A percentile compares a stretch with the other conserved stretches of the same genome.
phyloP scores from a whole-genome alignment of 2,329 filamentous ascomycete genomes.

The Pseudocercospora musae region DNA sequence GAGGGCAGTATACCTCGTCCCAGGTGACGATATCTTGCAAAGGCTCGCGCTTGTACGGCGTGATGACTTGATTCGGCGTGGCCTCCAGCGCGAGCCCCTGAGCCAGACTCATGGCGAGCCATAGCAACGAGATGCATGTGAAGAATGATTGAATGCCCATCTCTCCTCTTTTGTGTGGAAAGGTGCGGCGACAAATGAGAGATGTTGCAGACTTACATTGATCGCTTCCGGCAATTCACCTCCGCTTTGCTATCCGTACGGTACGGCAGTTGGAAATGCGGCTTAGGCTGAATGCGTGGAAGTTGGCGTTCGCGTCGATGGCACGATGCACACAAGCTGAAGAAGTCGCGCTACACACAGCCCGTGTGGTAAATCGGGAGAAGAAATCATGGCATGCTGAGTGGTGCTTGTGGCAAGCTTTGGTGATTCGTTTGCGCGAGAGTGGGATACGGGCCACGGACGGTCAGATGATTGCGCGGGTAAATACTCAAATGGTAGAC shows the following conservation, averaged over 20 bases:
- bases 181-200: neutral
- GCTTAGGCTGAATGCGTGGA: neutral
- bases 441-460: too few species aligned
- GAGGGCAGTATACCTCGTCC: conserved; percentile 50
- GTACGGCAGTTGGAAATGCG: neutral
- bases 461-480: too few species aligned
- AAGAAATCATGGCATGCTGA: too few species aligned
- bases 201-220: neutral
- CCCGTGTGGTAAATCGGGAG: neutral
- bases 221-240: neutral
- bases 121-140: neutral
- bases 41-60: conserved; percentile 48
- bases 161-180: neutral
- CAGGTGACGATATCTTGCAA: conserved; percentile 64
- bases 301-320: too few species aligned
- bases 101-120: neutral
- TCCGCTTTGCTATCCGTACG: neutral
- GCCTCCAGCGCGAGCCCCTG: conserved; percentile 29
- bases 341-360: neutral
- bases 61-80: conserved; percentile 48
- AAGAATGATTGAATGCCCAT: neutral
- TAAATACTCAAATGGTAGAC: too few species aligned
- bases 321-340: neutral
- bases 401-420: too few species aligned
- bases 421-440: too few species aligned